Base-by-base conservation (phyloP, 768 basidiomycete genomes). In the Tylopilus rubrobrunneus region DNA sequence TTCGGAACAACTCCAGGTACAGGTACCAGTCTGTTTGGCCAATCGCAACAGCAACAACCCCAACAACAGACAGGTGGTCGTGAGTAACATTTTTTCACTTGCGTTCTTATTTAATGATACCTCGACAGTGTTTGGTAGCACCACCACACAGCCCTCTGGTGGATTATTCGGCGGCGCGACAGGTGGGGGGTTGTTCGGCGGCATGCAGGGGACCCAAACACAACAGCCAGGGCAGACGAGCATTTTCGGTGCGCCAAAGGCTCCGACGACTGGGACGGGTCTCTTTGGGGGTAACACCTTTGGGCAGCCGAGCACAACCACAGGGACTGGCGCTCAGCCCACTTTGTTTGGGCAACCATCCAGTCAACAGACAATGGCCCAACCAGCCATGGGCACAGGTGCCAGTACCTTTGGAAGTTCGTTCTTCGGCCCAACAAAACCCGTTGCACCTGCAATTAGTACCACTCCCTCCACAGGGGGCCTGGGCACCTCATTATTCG, bases 301-400 rank as follows among this genome's bases (percentile, higher is more conserved):
- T 33, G 78, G 77, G 27, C 79, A 82, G 56, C 64, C 73, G 45
- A 58, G 57, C 51, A 62, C 71, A 17, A 62, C 49, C 53, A 73
- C 58, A 45, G 69, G 61, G 27, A 57, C 64, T 44, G 64, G 67
- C n/a, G n/a, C 55, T 17, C 69, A 70, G 23, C 62, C 61, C 1
- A 65, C 65, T 29, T 62, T 85, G 14, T 87, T 87, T 54, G 84
- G 84, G 28, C 76, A 71, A 51, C 66, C 76, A 7, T 67, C 82
- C 21, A 77, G 77, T 15, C 80, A 84, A 62, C 65, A 63, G 41
- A 48, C 67, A 27, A 60, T 53, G 44, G 69, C 71, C 44, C 79
- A 78, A 52, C 65, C 77, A 2, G 57, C 71, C 11, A 61, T 60
- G n/a, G 69, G 64, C 5, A 62, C 63, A 15, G 65, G 65, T 39